Conservation (phyloP, 139 green algal genomes). For the Gonium pectorale region DNA sequence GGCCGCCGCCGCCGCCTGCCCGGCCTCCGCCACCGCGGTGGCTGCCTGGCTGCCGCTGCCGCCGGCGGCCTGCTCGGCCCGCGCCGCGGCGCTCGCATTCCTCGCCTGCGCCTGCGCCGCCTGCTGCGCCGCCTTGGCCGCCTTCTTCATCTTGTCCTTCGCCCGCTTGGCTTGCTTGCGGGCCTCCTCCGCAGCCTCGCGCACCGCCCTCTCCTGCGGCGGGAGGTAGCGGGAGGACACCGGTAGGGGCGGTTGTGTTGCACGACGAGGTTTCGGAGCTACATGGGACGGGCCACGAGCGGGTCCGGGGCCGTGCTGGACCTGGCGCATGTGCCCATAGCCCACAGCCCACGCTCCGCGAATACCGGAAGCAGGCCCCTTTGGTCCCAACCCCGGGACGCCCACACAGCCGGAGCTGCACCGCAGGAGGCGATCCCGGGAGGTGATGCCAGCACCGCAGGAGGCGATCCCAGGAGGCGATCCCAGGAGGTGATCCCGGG, state of each 20-base stretch:
- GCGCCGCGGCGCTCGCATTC: no score
- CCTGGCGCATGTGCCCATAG: not conserved
- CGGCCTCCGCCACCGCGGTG: no score
- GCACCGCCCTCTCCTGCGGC: constrained; percentile 3
- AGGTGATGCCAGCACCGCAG: not conserved
- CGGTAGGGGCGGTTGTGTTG: not conserved
- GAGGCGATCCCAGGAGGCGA: not conserved
- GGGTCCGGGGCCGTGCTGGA: no score
- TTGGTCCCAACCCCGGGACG: not conserved
- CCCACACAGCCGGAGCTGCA: not conserved
- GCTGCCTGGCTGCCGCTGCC: no score
- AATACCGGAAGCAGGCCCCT: not conserved
- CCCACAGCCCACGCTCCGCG: not conserved
- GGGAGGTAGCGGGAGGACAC: not conserved
- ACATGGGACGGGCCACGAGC: no score
- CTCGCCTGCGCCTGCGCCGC: no score
- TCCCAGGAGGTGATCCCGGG: not conserved
- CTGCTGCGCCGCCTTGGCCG: not conserved
- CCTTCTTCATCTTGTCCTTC: not conserved
- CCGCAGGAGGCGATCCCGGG: not conserved
- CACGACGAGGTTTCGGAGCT: not conserved
- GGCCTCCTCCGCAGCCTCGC: not conserved
- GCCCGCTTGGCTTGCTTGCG: not conserved
- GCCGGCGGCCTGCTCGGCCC: no score
- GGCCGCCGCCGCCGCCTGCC: no score